Evolutionary conservation across 805 yeast species (phyloP).

Genomic region (Saturnispora kantuleensis): DNA sequence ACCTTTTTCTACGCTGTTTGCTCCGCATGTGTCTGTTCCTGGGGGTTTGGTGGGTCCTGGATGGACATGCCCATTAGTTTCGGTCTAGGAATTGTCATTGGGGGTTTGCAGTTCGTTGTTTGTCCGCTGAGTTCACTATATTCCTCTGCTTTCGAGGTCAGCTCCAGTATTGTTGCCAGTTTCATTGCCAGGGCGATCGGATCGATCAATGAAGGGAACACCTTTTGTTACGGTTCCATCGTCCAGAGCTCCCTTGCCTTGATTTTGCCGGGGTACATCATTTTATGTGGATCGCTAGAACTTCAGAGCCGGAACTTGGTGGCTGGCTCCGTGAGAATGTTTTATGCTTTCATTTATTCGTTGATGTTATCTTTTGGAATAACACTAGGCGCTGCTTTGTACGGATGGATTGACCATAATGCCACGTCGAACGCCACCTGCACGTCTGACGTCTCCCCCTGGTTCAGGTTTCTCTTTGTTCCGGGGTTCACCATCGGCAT

Average conservation of each 20-base stretch:
- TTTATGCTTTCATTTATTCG: conserved; percentile 90
- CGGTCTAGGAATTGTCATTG: conserved; percentile 73
- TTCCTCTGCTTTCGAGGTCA: conserved; percentile 87
- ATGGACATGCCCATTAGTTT: conserved; percentile 75
- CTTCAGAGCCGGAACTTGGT: conserved; percentile 82
- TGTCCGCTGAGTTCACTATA: conserved; percentile 78
- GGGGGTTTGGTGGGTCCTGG: conserved; percentile 88
- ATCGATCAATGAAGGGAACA: conserved; percentile 52
- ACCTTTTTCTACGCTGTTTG: conserved; percentile 74
- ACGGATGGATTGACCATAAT: conserved; percentile 84
- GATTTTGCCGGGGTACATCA: conserved; percentile 89
- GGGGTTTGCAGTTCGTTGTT: conserved; percentile 67
- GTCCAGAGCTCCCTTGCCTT: conserved; percentile 86
- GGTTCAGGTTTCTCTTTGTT: conserved; percentile 62
- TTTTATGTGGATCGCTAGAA: conserved; percentile 85
- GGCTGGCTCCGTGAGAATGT: conserved; percentile 94
- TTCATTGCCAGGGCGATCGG: conserved; percentile 87
- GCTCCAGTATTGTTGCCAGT: conserved; percentile 78
- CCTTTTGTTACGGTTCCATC: conserved; percentile 79
- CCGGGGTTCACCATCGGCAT: conserved; percentile 55
- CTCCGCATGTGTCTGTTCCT: conserved; percentile 72
- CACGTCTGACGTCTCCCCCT: conserved; percentile 40
- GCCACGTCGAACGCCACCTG: conserved; percentile 63
- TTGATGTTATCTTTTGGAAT: conserved; percentile 88
- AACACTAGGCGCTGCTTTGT: conserved; percentile 84